Evolutionary conservation across 2,329 filamentous ascomycete genomes (phyloP).

Genomic region (Trichoderma polysporum): DNA sequence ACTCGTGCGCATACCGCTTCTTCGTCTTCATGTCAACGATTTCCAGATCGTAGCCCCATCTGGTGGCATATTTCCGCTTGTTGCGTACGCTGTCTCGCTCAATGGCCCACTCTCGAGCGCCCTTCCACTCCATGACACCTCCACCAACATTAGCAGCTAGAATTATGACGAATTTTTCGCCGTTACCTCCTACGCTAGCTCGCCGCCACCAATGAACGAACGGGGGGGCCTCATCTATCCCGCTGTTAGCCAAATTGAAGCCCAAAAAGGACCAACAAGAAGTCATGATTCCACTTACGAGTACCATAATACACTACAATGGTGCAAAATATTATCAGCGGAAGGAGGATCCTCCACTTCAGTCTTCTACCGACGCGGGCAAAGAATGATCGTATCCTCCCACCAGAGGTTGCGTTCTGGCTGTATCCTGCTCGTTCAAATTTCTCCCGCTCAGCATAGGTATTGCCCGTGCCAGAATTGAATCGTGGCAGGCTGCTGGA

Average conservation of each 20-base stretch:
- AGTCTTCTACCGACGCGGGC: slow-evolving; percentile 61
- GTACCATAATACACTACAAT: slow-evolving; percentile 68
- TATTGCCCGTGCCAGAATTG: slow-evolving; percentile 47
- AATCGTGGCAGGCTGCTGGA: slow-evolving; percentile 78
- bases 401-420: slow-evolving; percentile 47
- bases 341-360: slow-evolving; percentile 61
- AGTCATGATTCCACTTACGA: slow-evolving; percentile 56
- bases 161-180: slow-evolving; percentile 90
- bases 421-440: slow-evolving; percentile 53
- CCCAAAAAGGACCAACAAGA: neutral
- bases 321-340: slow-evolving; percentile 59
- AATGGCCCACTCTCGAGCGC: slow-evolving; percentile 94
- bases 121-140: slow-evolving; percentile 99
- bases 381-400: slow-evolving; percentile 46
- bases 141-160: slow-evolving; percentile 91
- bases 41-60: slow-evolving; percentile 94
- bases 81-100: slow-evolving; percentile 95
- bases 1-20: slow-evolving; percentile 97
- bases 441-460: slow-evolving; percentile 78
- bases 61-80: slow-evolving; percentile 81
- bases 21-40: slow-evolving; percentile 98
- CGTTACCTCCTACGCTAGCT: slow-evolving; percentile 72
- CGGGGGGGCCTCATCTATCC: slow-evolving; percentile 37
- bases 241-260: neutral
- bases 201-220: slow-evolving; percentile 66